These are phyloP conservation scores for Monosporozyma unispora DNA, from an alignment of 805 yeast species.

Conservation along the genomic window DNA sequence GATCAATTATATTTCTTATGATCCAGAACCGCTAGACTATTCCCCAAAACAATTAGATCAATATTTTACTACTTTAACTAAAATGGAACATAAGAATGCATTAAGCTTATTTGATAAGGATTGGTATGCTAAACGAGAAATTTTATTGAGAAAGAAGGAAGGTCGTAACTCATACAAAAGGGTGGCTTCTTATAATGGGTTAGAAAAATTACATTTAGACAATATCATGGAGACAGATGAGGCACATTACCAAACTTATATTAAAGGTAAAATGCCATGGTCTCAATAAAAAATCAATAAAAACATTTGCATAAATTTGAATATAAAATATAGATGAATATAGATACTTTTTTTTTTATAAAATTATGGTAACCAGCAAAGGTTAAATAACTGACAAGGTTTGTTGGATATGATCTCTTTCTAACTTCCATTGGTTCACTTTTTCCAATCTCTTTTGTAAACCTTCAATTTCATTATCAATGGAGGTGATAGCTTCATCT, in stretches of 20 bases:
- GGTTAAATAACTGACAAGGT: slow-evolving; percentile 25
- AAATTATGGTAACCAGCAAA: neutral
- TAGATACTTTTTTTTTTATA: neutral
- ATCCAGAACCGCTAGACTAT: slow-evolving; percentile 41
- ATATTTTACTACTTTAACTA: slow-evolving; percentile 41
- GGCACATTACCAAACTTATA: slow-evolving; percentile 12
- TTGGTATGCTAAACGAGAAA: slow-evolving; percentile 45
- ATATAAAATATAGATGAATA: neutral
- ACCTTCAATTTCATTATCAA: slow-evolving; percentile 67
- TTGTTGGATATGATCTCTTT: slow-evolving; percentile 49
- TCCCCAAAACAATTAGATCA: slow-evolving; percentile 15
- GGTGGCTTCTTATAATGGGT: slow-evolving; percentile 30
- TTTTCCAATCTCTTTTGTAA: slow-evolving; percentile 51
- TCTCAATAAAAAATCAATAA: slow-evolving; percentile 6
- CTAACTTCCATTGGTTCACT: slow-evolving; percentile 48
- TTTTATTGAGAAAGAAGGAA: slow-evolving; percentile 39
- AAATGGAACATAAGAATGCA: slow-evolving; percentile 46
- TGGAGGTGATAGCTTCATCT: slow-evolving; percentile 54
- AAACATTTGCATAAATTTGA: neutral
- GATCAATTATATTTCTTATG: slow-evolving; percentile 46
- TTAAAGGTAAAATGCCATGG: slow-evolving; percentile 29
- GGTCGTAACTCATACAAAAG: slow-evolving; percentile 50
- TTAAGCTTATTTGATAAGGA: slow-evolving; percentile 44
- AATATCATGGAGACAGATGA: slow-evolving; percentile 11
- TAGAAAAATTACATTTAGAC: slow-evolving; percentile 8